These are phyloP conservation scores for Aureobasidium sp. DNA, from an alignment of 2,329 filamentous ascomycete genomes.

Conservation along the genomic window DNA sequence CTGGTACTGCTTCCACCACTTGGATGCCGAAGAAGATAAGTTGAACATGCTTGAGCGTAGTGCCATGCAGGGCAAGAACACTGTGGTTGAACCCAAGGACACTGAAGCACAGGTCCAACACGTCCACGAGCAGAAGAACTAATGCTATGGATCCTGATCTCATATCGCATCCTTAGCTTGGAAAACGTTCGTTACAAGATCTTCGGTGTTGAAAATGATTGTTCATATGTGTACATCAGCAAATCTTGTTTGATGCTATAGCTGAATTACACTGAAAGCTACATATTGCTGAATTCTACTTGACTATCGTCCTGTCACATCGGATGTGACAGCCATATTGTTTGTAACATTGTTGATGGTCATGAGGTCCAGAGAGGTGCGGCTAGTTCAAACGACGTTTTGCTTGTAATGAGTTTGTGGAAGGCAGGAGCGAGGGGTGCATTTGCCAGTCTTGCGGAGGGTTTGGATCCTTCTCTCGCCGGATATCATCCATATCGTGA, in stretches of 20 bases:
- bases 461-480: too few species aligned
- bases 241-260: neutral
- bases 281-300: neutral
- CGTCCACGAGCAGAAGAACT: neutral
- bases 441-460: neutral
- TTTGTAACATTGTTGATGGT: neutral
- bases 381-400: neutral
- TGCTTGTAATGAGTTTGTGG: neutral
- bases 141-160: neutral
- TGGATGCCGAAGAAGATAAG: slow-evolving; percentile 60
- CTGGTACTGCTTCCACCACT: slow-evolving; percentile 58
- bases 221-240: neutral
- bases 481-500: too few species aligned
- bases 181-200: too few species aligned
- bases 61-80: neutral
- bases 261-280: neutral
- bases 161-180: neutral
- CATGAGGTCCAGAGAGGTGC: neutral
- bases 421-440: neutral
- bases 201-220: neutral
- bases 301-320: neutral
- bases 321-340: neutral
- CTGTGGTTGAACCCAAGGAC: neutral
- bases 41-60: slow-evolving; percentile 49
- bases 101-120: neutral